Evolutionary conservation across 2,329 filamentous ascomycete genomes (phyloP).

Genomic region (Remersonia thermophila): DNA sequence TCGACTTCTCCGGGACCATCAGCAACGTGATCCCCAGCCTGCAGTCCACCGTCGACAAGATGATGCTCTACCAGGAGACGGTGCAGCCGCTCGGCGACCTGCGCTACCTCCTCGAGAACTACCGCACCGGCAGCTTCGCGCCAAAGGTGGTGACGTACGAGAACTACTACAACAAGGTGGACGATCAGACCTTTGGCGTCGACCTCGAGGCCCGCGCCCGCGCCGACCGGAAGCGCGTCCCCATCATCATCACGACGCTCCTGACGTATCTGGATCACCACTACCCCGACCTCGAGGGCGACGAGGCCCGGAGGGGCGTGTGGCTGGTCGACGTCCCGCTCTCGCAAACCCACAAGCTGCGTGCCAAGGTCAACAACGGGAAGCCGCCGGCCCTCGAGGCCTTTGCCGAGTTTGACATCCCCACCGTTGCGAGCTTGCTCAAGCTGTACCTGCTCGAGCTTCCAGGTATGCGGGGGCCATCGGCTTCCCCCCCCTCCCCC

Average conservation of each 20-base stretch:
- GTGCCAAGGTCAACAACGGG: slow-evolving; percentile 74
- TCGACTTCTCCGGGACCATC: slow-evolving; percentile 94
- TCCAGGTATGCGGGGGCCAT: slow-evolving; percentile 52
- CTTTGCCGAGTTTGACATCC: slow-evolving; percentile 81
- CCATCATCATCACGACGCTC: slow-evolving; percentile 80
- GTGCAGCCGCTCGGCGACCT: slow-evolving; percentile 88
- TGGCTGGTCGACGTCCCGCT: slow-evolving; percentile 92
- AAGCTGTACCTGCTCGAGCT: slow-evolving; percentile 93
- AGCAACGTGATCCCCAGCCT: slow-evolving; percentile 96
- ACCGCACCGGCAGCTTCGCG: slow-evolving; percentile 84
- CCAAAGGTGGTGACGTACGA: slow-evolving; percentile 89
- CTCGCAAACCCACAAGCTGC: slow-evolving; percentile 70
- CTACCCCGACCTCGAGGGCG: slow-evolving; percentile 93
- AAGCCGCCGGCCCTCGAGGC: slow-evolving; percentile 64
- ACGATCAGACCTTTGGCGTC: slow-evolving; percentile 95
- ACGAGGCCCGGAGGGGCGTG: slow-evolving; percentile 81
- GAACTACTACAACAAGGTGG: slow-evolving; percentile 97
- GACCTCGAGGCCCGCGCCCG: slow-evolving; percentile 91
- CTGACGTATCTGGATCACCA: slow-evolving; percentile 92
- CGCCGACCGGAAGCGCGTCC: slow-evolving; percentile 90
- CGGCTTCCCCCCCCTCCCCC: too few species aligned
- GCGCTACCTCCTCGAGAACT: slow-evolving; percentile 90
- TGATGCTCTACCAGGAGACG: slow-evolving; percentile 98
- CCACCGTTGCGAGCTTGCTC: slow-evolving; percentile 81
- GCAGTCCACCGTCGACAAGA: slow-evolving; percentile 91